phyloP scores from a whole-genome alignment of 163 green algal species.

The Prototheca stagnorum region DNA sequence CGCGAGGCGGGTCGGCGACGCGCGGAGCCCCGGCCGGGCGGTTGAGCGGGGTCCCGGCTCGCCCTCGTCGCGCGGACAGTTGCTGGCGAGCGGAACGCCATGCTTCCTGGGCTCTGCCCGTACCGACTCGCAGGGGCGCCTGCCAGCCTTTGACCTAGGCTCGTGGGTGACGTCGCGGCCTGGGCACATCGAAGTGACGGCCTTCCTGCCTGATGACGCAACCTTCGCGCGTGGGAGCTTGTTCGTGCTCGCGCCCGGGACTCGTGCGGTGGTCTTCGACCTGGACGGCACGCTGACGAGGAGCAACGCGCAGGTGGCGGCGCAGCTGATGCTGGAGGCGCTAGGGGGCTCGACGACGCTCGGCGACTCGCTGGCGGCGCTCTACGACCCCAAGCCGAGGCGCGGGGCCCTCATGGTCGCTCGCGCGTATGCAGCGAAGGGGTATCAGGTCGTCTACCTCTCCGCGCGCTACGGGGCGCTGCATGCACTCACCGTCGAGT shows the following conservation, averaged over 20 bases:
- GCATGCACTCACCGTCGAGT: conserved; percentile 27
- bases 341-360: conserved; percentile 12
- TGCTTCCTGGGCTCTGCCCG: conserved; percentile 1
- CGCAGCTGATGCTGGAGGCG: conserved; percentile 18
- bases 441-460: conserved; percentile 26
- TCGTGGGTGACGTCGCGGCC: neutral
- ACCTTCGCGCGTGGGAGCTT: conserved; percentile 21
- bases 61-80: too few species aligned
- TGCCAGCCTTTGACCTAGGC: conserved; percentile 2
- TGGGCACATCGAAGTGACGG: conserved; percentile 20
- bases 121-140: neutral
- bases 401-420: conserved; percentile 7
- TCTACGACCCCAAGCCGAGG: conserved; percentile 16
- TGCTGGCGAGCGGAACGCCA: too few species aligned
- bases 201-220: conserved; percentile 24
- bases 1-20: too few species aligned
- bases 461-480: conserved; percentile 19
- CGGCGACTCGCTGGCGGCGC: conserved; percentile 7
- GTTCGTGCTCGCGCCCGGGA: conserved; percentile 21
- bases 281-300: conserved; percentile 32
- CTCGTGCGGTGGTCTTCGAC: conserved; percentile 28
- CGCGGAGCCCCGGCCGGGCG: too few species aligned
- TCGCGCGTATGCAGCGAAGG: conserved; percentile 25
- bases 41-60: too few species aligned
- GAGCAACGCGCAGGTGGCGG: conserved; percentile 22